Percentiles rank a stretch among this genome's conserved stretches.
Conservation (phyloP, 768 basidiomycete species). For the Clathrus columnatus region DNA sequence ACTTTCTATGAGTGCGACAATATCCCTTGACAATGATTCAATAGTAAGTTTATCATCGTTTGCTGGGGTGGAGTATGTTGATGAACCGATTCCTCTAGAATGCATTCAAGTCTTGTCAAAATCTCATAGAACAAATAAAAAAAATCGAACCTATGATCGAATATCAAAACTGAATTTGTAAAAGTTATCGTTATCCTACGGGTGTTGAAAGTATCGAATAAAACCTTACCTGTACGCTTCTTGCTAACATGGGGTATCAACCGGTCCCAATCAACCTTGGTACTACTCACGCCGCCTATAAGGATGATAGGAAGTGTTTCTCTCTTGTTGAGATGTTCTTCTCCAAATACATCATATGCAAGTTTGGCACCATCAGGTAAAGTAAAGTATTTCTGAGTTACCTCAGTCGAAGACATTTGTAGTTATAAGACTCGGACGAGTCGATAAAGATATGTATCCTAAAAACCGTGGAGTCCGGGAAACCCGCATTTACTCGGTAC, state of each 20-base stretch:
- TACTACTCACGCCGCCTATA: constrained; percentile 33
- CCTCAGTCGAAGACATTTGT: too few relatives aligned
- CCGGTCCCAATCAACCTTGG: constrained; percentile 32
- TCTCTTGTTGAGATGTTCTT: constrained; percentile 21
- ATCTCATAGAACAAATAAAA: background rate
- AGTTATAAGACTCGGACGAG: too few relatives aligned
- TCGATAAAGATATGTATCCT: too few relatives aligned
- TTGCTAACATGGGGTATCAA: constrained; percentile 26
- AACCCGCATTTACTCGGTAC: too few relatives aligned
- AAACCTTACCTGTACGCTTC: constrained; percentile 34
- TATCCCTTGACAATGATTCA: constrained; percentile 37
- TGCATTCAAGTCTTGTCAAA: background rate
- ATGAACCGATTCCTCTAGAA: constrained; percentile 39
- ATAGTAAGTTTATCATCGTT: constrained; percentile 33
- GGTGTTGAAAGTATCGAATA: background rate
- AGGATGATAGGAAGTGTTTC: constrained; percentile 30
- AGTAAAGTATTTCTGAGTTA: constrained; percentile 12
- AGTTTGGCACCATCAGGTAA: constrained; percentile 37
- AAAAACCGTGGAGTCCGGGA: too few relatives aligned
- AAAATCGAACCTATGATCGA: background rate
- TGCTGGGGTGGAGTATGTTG: constrained; percentile 21
- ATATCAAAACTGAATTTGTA: background rate
- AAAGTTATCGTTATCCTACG: background rate
- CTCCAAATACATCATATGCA: constrained; percentile 37
- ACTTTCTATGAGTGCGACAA: constrained; percentile 29